Base-by-base conservation (phyloP, 2,329 filamentous ascomycete genomes). In the Cladosporium colombiae region DNA sequence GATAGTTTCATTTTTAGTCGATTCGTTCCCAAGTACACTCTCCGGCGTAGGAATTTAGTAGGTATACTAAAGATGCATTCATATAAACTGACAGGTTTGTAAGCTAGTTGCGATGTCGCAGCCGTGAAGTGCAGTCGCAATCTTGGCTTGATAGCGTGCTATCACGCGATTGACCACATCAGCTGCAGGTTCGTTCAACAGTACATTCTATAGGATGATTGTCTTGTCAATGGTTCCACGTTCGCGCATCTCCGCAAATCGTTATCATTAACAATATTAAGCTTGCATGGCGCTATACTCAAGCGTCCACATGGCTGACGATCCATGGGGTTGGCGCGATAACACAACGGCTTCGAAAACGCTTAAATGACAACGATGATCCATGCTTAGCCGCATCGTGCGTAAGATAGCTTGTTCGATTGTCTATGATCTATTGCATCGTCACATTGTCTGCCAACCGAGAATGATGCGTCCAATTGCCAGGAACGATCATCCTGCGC, bases 71-170 rank as follows among this genome's bases (percentile, higher is more conserved):
- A 2, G 6, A n/a, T 53, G 11, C 5, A 18, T 29, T 18, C 6
- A n/a, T 10, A n/a, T 31, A 29, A 4, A 31, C 16, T 11, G 11
- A 53, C 1, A 18, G 50, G 25, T 27, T 31, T 53, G 50, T 53
- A 31, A 29, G 50, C 50, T 53, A 2, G 25, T 53, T 29, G 50
- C 50, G 50, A 53, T 53, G 18, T 53, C 25, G 50, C 50, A 31
- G 25, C 18, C n/a, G 50, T 53, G 27, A 29, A n/a, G 6, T 31
- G 50, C 50, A 53, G 50, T 53, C 50, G 25, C 18, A n/a, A 53
- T 27, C 50, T 53, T 53, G 50, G 50, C 50, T n/a, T 53, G 50
- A 53, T 53, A 53, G 50, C 50, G 50, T 53, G 50, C 50, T 53
- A 29, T 27, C 50, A 53, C 50, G 50, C 50, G 50, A 53, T 53